Evolutionary conservation across 192 early-diverging fungal species (phyloP), one percentile per base, ranked within the genome.

Genomic region (Helicostylum pulchrum): DNA sequence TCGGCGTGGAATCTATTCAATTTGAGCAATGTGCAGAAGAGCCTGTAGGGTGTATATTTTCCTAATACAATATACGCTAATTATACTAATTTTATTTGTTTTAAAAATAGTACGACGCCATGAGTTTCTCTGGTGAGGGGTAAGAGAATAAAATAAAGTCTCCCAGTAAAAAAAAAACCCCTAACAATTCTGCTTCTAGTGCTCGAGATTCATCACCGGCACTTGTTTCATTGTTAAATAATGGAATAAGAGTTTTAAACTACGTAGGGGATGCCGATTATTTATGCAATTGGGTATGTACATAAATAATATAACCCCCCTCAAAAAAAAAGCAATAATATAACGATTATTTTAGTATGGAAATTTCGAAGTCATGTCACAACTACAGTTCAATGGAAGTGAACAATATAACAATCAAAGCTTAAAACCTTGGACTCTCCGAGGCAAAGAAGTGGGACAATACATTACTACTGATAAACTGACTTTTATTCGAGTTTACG

Each of bases 211-310:
- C 74, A 0, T 47, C 68, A 30, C 56, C 73, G 4, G 50, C 83
- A 76, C 57, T 83, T 62, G 62, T 70, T 61, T 68, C 68, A 31
- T 58, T 94, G 10, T 73, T 92, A 31, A 84, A 79, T 12, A 63
- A 70, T 14, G 75, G 77, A 8, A 56, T 90, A 20, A 78, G 77
- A 1, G 77, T 90, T 42, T 62, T 94, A 10, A 70, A 91, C 57
- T 94, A 92, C 67, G 86, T 81, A 60, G 92, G 90, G 49, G 92
- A 94, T 68, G 85, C 86, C 4, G 92, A 94, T 66, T 91, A 80
- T 63, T 90, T 88, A 39, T 92, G 92, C 77, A 91, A 90, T 64
- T 90, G 83, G 79, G 51, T 81, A 76, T 80, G 53, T 51, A 56
- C 26, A 64, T 47, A 7, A 67, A 36, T 36, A 66, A 62, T 36